Evolutionary conservation across 2,329 filamentous ascomycete species (phyloP), one percentile per base, ranked within the genome.

Genomic region (Mycogone perniciosa): DNA sequence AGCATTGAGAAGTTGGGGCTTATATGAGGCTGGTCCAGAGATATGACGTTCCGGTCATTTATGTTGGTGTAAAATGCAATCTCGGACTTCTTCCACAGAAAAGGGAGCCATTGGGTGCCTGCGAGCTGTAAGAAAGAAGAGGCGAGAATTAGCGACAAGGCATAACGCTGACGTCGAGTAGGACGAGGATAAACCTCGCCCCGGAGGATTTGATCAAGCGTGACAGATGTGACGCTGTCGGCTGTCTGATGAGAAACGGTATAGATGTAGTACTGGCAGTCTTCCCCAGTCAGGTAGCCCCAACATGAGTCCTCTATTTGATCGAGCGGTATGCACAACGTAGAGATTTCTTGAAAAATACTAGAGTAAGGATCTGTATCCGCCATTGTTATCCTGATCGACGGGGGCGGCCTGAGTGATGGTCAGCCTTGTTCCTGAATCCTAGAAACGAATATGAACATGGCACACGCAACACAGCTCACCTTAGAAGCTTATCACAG

Each of bases 61-160:
- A 9, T 20, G n/a, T 34, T 13, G 20, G 11, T 13, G 33, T 42
- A 13, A 35, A 55, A 53, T n/a, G 45, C 4, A 20, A 64, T 57
- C 29, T 62, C 58, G 1, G 37, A 38, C n/a, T 59, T 60, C 5
- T 31, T 54, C 3, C 46, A 55, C 0, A 54, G 46, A 0, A 35
- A 31, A 0, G 56, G 42, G 6, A 64, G 47, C 62, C 62, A 66
- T 1, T 59, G 59, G 0, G 60, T 57, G 3, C 57, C 56, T 0
- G 60, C 46, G 0, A 65, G 52, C 41, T 65, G 62, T 1, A 66
- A 48, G 38, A 62, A 63, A 1, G 60, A 62, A 0, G 60, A 64
- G 2, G 61, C 57, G 5, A 64, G 11, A 4, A 46, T 57, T 0
- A 66, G 41, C 1, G 63, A 54, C 1, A 65, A 39, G 0, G 43